These are phyloP conservation scores for Antrodiella citrinella DNA, from an alignment of 768 basidiomycete species.

Conservation along the genomic window DNA sequence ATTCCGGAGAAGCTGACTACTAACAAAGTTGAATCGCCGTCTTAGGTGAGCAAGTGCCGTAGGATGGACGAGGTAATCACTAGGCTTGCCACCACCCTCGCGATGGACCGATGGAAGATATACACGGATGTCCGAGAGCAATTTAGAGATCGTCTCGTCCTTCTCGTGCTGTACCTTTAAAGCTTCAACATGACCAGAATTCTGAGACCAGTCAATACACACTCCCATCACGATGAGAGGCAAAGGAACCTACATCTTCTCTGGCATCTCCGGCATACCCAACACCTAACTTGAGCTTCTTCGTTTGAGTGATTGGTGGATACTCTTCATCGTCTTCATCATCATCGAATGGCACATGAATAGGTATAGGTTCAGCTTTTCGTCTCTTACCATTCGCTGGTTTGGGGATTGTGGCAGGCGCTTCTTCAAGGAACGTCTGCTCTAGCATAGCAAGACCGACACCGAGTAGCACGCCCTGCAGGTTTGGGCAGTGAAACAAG, in stretches of 20 bases:
- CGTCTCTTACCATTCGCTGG: conserved; percentile 32
- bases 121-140: conserved; percentile 66
- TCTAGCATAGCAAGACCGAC: conserved; percentile 86
- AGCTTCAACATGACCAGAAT: conserved; percentile 74
- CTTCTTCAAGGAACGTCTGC: conserved; percentile 53
- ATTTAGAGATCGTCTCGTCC: conserved; percentile 63
- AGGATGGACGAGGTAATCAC: conserved; percentile 89
- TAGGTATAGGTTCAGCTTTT: conserved; percentile 21
- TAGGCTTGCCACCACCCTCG: conserved; percentile 65
- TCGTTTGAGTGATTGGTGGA: conserved; percentile 35
- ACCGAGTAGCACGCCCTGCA: conserved; percentile 89
- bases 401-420: conserved; percentile 21
- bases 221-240: too few relatives aligned
- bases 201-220: too few relatives aligned
- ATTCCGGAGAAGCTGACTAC: conserved; percentile 79
- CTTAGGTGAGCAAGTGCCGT: conserved; percentile 89
- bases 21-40: conserved; percentile 82
- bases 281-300: conserved; percentile 69
- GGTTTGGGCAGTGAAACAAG: conserved; percentile 82
- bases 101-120: conserved; percentile 81
- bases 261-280: conserved; percentile 81
- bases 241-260: conserved; percentile 65
- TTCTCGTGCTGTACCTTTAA: conserved; percentile 61
- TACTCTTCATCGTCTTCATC: conserved; percentile 48
- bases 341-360: conserved; percentile 28